Evolutionary conservation across 352 stramenopile species (phyloP), one percentile per base, ranked within the genome.

Genomic region (Pythium guiyangense): DNA sequence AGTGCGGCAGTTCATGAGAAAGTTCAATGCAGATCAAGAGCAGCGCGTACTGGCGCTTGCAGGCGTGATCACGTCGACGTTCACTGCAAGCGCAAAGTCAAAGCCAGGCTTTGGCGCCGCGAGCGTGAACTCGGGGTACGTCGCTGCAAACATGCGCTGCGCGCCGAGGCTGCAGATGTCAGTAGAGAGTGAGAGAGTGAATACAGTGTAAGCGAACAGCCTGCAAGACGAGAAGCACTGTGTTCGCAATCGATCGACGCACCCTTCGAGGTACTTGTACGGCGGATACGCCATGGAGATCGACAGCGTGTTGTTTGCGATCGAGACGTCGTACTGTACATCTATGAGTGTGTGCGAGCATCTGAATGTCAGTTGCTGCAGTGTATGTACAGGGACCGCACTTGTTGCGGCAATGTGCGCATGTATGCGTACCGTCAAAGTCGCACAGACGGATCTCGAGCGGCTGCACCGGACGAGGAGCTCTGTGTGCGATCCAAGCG

Each of bases 321-420:
- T 92, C 27, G 81, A 92, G 57, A 92, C 62, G 55, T 90, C 78
- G 63, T 92, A 91, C 67, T 94, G 82, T 44, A 89, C 79, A 70
- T 94, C 84, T 90, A 49, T 54, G 15, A 55, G 15, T 14, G 17
- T 29, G 25, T 20, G 31, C 12, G 6, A 37, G 15, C 37, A 12
- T 8, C 20, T 47, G 14, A 54, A 29, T 44, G 43, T 27, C 48
- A 25, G 37, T 20, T 27, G 34, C 3, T 9, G 20, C 14, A 17
- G 20, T 18, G 17, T 12, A 17, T 17, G 25, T n/a, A 20, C 25
- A 29, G 34, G 2, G 6, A 31, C 18, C 45, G n/a, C 42, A 40
- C 6, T 14, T 49, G 11, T 14, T n/a, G 46, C 44, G 22, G 0
- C 4, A 37, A n/a, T n/a, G n/a, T n/a, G n/a, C n/a, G n/a, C n/a